phyloP scores from a whole-genome alignment of 306 rosid genomes.

The Cicer arietinum region DNA sequence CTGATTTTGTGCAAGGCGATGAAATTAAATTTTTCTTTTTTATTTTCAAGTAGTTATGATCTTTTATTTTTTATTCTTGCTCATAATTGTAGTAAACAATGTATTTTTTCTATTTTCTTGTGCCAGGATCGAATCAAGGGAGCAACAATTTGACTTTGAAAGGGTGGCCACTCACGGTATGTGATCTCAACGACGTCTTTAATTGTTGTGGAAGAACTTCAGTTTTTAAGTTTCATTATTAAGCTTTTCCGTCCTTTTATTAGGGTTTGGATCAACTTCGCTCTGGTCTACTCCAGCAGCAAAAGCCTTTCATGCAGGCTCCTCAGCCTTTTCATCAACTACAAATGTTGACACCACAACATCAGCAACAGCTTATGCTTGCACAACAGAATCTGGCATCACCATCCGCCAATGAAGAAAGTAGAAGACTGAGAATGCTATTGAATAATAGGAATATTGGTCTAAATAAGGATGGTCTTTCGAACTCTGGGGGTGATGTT shows the following conservation, averaged over 20 bases:
- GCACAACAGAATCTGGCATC: slow-evolving; percentile 93
- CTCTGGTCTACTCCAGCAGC: slow-evolving; percentile 89
- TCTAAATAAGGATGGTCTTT: slow-evolving; percentile 72
- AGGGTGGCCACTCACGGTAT: slow-evolving; percentile 98
- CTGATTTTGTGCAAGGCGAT: slow-evolving; percentile 5
- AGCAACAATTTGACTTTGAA: slow-evolving; percentile 90
- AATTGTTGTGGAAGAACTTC: slow-evolving; percentile 25
- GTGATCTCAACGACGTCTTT: slow-evolving; percentile 29
- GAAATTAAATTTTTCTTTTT: slow-evolving; percentile 28
- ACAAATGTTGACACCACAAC: slow-evolving; percentile 95
- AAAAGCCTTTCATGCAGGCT: slow-evolving; percentile 83
- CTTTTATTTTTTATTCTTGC: slow-evolving; percentile 18
- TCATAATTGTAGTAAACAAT: slow-evolving; percentile 39
- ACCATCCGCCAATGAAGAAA: slow-evolving; percentile 81
- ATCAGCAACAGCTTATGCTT: slow-evolving; percentile 91
- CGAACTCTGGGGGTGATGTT: slow-evolving; percentile 84
- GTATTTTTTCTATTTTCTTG: slow-evolving; percentile 39
- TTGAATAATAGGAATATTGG: slow-evolving; percentile 66
- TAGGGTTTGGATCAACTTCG: slow-evolving; percentile 97
- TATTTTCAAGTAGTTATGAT: neutral
- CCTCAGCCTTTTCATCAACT: slow-evolving; percentile 94
- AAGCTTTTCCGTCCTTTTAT: slow-evolving; percentile 36
- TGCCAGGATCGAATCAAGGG: slow-evolving; percentile 96
- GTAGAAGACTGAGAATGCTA: slow-evolving; percentile 85
- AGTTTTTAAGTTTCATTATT: slow-evolving; percentile 22